Evolutionary conservation across 768 basidiomycete species (phyloP).

Genomic region (Auricularia sp.): DNA sequence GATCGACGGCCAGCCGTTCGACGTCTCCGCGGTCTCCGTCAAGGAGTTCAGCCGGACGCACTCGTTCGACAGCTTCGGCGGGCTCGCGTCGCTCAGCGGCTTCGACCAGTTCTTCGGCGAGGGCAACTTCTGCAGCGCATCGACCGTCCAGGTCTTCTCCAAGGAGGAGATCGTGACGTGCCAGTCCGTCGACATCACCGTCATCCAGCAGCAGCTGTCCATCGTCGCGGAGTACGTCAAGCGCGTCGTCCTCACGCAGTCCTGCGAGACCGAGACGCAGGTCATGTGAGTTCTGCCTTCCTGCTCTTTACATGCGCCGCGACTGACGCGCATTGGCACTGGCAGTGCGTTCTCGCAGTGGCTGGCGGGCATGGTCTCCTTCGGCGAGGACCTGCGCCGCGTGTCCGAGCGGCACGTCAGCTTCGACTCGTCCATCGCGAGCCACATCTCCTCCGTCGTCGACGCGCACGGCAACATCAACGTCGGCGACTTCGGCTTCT

Average conservation of each 20-base stretch:
- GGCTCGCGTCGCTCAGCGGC: conserved; percentile 1
- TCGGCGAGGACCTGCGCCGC: conserved; percentile 3
- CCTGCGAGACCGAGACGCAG: conserved; percentile 6
- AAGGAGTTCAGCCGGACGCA: not conserved
- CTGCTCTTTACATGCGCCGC: no score
- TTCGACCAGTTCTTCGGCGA: conserved; percentile 8
- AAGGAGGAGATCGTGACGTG: conserved; percentile 4
- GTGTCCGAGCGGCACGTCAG: not conserved
- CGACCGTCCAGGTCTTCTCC: conserved; percentile 2
- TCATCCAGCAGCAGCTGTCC: conserved; percentile 7
- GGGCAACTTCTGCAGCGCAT: conserved; percentile 2
- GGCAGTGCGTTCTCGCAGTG: conserved; percentile 5
- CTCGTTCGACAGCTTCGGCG: conserved; percentile 5
- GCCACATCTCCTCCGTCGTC: conserved; percentile 3
- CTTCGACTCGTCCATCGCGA: conserved; percentile 4
- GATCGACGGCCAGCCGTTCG: not conserved
- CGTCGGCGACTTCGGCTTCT: conserved; percentile 3
- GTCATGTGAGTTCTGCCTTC: conserved; percentile 1
- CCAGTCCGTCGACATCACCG: not conserved
- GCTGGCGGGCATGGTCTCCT: conserved; percentile 3
- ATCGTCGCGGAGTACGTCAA: conserved; percentile 6
- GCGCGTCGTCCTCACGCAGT: conserved; percentile 6
- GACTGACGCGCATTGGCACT: not conserved
- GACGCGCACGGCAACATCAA: conserved; percentile 3
- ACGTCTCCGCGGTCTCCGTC: not conserved